These are phyloP conservation scores for Crithidia bombi DNA, from an alignment of 208 protist genomes.

Conservation along the genomic window DNA sequence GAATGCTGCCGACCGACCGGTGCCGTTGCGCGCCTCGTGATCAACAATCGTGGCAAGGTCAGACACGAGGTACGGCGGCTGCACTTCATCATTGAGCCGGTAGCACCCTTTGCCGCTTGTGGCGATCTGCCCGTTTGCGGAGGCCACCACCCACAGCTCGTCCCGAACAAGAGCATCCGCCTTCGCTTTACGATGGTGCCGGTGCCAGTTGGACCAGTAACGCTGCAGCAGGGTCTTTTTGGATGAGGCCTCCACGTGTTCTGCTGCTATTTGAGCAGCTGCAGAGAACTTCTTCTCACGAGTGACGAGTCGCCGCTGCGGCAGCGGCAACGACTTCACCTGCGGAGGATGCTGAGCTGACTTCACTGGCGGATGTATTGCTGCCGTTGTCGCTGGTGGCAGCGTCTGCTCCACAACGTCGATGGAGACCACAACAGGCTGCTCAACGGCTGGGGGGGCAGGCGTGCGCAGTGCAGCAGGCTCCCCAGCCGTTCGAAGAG, in stretches of 20 bases:
- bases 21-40: slow-evolving; percentile 5
- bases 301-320: neutral
- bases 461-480: neutral
- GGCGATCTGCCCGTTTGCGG: neutral
- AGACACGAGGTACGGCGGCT: slow-evolving; percentile 39
- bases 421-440: neutral
- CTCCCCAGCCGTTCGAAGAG: neutral
- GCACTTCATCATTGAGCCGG: slow-evolving; percentile 45
- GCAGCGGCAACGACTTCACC: neutral
- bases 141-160: slow-evolving; percentile 25
- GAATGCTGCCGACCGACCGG: slow-evolving; percentile 15
- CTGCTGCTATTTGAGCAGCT: slow-evolving; percentile 13
- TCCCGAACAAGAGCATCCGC: slow-evolving; percentile 18
- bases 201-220: slow-evolving; percentile 27
- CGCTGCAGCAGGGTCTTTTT: slow-evolving; percentile 5
- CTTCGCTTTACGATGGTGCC: slow-evolving; percentile 16
- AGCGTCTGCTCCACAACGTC: neutral
- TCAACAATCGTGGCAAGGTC: slow-evolving; percentile 39
- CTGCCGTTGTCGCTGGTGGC: too few species aligned
- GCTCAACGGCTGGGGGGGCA: neutral
- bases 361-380: too few species aligned
- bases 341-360: too few species aligned
- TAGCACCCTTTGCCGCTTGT: slow-evolving; percentile 4
- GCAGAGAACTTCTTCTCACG: slow-evolving; percentile 3
- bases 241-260: slow-evolving; percentile 5